These are phyloP conservation scores for Aspergillus sp. DNA, from an alignment of 2,329 filamentous ascomycete genomes.

Conservation along the genomic window DNA sequence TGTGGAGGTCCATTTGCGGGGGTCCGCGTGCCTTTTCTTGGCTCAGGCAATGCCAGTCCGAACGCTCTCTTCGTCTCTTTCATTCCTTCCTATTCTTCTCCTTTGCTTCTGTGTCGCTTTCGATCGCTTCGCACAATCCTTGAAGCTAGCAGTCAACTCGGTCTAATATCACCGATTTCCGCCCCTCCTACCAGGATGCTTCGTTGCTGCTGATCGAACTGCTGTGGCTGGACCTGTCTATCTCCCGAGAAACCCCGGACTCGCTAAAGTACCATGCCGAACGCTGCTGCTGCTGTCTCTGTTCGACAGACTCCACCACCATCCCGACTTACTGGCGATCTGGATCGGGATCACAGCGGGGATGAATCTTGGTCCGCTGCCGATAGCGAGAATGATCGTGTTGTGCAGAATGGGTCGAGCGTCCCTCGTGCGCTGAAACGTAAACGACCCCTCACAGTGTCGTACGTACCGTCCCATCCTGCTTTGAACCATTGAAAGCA, in stretches of 20 bases:
- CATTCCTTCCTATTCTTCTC: not conserved
- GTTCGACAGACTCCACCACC: conserved; percentile 26
- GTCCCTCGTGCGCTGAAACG: conserved; percentile 35
- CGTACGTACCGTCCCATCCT: conserved; percentile 31
- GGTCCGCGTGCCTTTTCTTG: not conserved
- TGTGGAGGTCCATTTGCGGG: not conserved
- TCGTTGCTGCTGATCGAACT: conserved; percentile 10
- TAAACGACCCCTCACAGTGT: conserved; percentile 42
- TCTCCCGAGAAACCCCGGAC: conserved; percentile 26
- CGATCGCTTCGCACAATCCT: not conserved
- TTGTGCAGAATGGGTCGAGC: conserved; percentile 31
- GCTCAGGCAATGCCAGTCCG: conserved; percentile 28
- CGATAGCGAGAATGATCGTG: conserved; percentile 38
- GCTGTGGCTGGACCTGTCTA: conserved; percentile 17
- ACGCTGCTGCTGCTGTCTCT: conserved; percentile 27
- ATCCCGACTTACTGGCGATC: conserved; percentile 24
- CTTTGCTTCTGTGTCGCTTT: not conserved
- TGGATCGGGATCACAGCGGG: conserved; percentile 34
- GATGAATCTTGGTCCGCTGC: conserved; percentile 39
- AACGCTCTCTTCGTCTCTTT: not conserved
- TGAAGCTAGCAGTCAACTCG: not conserved
- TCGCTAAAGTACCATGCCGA: conserved; percentile 41
- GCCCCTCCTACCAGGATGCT: conserved; percentile 12
- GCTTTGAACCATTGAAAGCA: not conserved
- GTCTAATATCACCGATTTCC: conserved; percentile 4